Evolutionary conservation across 2,329 filamentous ascomycete genomes (phyloP), one percentile per base, ranked within the genome.

Genomic region (Gnomoniopsis smithogilvyi): DNA sequence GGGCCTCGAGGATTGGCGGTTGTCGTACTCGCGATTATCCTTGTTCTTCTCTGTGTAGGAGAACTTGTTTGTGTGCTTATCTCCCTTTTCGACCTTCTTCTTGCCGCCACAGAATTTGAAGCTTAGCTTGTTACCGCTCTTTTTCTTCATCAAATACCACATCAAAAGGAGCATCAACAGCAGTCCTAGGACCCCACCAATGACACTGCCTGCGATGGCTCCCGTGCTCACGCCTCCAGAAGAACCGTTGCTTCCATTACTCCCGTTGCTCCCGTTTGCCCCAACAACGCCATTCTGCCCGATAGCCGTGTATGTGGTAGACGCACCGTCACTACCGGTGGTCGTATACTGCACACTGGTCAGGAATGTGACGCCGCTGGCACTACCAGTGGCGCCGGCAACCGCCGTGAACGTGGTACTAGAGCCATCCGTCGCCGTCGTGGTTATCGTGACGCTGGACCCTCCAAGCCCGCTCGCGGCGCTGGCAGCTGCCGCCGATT

Each of bases 121-220:
- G 4, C 45, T 14, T 30, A 62, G 53, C 57, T 62, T 66, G 53
- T 64, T 30, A 30, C 26, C 63, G 41, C 65, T 67, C 54, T 64
- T 64, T 38, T 63, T 62, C 50, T 64, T 67, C 43, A 67, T 58
- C 48, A 69, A 38, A n/a, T 69, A 54, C 50, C 66, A 67, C 38
- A 63, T 46, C 26, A 67, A 57, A 10, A 51, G 24, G 6, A 62
- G 64, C 6, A 66, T 59, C 17, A 72, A 60, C 1, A 72, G 59
- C 3, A 66, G 61, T 0, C 69, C 21, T 24, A 59, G 66, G 8
- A 69, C 26, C 0, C 70, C 70, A 56, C 71, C 72, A 10, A 73
- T 62, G 1, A 67, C 67, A 10, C 69, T 67, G 45, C 70, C 71
- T 10, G 69, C 67, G 21, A 73, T 70, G 43, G 67, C 66, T 12